A percentile compares a stretch with the other conserved stretches of the same genome.
Evolutionary conservation across 2,329 filamentous ascomycete genomes (phyloP).

Genomic region (Talaromyces amestolkiae): DNA sequence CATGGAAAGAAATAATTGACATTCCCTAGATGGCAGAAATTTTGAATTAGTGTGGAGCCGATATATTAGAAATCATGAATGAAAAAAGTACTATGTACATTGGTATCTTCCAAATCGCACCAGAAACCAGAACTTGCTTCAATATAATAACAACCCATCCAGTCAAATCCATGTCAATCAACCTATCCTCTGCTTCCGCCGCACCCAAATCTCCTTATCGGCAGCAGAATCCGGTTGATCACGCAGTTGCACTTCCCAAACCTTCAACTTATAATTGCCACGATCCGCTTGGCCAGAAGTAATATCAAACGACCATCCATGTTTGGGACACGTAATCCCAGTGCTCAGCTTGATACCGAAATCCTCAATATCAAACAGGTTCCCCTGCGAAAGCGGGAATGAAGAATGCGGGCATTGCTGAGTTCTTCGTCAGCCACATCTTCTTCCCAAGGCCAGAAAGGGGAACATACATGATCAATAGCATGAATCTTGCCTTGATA

Average conservation of each 20-base stretch:
- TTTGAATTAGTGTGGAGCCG: too few relatives aligned
- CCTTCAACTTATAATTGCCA: slow-evolving; percentile 58
- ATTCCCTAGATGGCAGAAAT: too few relatives aligned
- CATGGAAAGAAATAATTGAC: slow-evolving; percentile 13
- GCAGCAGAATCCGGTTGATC: slow-evolving; percentile 18
- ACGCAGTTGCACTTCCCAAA: slow-evolving; percentile 64
- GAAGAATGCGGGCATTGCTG: slow-evolving; percentile 67
- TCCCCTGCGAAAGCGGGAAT: slow-evolving; percentile 63
- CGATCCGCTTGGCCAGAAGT: slow-evolving; percentile 62
- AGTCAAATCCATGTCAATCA: not conserved
- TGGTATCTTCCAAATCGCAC: not conserved
- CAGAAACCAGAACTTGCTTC: not conserved
- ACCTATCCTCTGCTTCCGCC: slow-evolving; percentile 21
- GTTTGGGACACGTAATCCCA: slow-evolving; percentile 65
- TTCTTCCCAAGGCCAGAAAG: not conserved
- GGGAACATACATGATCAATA: slow-evolving; percentile 58
- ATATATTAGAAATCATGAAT: too few relatives aligned
- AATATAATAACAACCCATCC: not conserved
- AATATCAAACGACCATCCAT: slow-evolving; percentile 70
- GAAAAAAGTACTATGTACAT: not conserved
- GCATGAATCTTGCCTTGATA: slow-evolving; percentile 65
- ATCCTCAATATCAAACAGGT: slow-evolving; percentile 69
- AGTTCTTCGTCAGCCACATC: slow-evolving; percentile 17
- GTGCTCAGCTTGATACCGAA: slow-evolving; percentile 54
- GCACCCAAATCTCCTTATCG: slow-evolving; percentile 36